Base-by-base conservation (phyloP, 768 basidiomycete species). In the Lentinula detonsa region DNA sequence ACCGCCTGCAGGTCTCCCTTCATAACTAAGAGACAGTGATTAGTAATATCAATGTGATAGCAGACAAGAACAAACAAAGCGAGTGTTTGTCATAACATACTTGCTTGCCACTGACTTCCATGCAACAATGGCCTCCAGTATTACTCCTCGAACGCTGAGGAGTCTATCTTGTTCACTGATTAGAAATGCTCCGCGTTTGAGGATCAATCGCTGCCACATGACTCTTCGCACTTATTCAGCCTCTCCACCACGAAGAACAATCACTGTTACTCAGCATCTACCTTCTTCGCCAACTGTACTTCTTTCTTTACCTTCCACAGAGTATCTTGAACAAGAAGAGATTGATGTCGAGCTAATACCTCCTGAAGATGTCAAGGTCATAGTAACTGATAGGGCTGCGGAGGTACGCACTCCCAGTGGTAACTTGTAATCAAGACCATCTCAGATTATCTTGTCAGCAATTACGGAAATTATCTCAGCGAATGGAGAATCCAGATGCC, bases 311-410 rank as follows among this genome's bases (percentile, higher is more conserved):
- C 87, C 87, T 1, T 80, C 84, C 0, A 69, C 69, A 11, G 74
- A 80, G 61, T 81, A 85, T 50, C 71, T 90, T 15, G 78, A 86
- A 40, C 72, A 78, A 35, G 84, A 84, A 63, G 88, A 89, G 62
- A 71, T 90, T 2, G 86, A 90, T 48, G 78, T 84, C 2, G 85
- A 89, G 21, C 68, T 85, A 11, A 65, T 87, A 53, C 77, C 84
- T 0, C 73, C 75, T 43, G 77, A 83, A 43, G 72, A 86, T 54
- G 80, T 86, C 2, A 75, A 75, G 34, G 69, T 92, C 8, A 73
- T 76, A 23, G 78, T 93, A 49, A 90, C 91, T 2, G 84, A 89
- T 64, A 78, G 89, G 15, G 90, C 90, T 39, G 90, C 90, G 2
- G 85, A 91, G 77, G 90, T 90, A 65, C 48, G 78, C 16, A 42